A percentile compares a stretch with the other conserved stretches of the same genome.
These are phyloP conservation scores for Acer yangbiense DNA, from an alignment of 345 rosid genomes.

Conservation along the genomic window DNA sequence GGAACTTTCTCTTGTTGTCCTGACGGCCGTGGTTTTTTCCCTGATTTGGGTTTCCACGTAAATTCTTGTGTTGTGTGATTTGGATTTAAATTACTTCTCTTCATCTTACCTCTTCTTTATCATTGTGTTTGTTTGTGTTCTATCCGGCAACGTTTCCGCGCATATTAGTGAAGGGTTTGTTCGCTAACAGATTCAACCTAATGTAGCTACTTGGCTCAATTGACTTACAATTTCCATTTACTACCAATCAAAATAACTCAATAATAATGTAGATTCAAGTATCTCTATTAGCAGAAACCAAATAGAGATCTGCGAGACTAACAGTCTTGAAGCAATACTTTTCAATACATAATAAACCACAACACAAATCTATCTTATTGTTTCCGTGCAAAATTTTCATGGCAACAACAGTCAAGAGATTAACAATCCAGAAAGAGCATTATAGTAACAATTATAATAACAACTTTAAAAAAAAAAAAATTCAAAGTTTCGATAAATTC, in stretches of 20 bases:
- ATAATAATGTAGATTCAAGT: background rate
- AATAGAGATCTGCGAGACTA: background rate
- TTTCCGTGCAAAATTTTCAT: background rate
- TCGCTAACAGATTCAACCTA: too few relatives aligned
- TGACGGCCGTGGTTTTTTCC: too few relatives aligned
- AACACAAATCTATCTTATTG: background rate
- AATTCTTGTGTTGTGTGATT: too few relatives aligned
- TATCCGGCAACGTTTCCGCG: too few relatives aligned
- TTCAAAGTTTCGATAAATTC: too few relatives aligned
- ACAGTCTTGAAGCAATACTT: background rate
- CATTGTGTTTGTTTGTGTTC: too few relatives aligned
- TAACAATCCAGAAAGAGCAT: background rate
- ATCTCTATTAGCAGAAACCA: background rate
- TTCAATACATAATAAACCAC: background rate
- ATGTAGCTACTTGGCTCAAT: background rate
- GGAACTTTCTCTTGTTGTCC: too few relatives aligned
- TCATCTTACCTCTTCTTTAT: too few relatives aligned
- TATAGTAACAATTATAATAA: background rate
- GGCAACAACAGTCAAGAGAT: background rate
- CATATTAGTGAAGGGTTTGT: too few relatives aligned
- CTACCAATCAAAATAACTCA: background rate
- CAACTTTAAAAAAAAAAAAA: too few relatives aligned
- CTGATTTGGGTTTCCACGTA: too few relatives aligned
- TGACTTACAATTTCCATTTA: background rate
- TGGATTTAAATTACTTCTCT: too few relatives aligned